These are phyloP conservation scores for Saposhnikovia divaricata DNA, from an alignment of 129 eudicot genomes.

Conservation along the genomic window DNA sequence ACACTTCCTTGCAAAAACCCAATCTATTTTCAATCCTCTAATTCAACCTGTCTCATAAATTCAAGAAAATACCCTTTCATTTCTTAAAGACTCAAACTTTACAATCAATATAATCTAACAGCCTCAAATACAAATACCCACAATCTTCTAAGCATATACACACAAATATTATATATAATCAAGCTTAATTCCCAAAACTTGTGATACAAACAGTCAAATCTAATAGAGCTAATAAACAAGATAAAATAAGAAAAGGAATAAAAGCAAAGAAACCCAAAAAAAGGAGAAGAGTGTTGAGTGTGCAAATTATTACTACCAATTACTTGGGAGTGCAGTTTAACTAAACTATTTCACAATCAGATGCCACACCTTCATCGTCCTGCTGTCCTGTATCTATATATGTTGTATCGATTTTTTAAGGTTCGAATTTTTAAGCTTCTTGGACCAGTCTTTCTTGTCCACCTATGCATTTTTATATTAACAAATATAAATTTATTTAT, in stretches of 20 bases:
- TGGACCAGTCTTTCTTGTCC: too few relatives aligned
- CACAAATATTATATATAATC: neutral
- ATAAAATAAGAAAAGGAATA: neutral
- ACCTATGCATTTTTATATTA: too few relatives aligned
- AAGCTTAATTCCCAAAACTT: neutral
- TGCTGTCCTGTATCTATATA: neutral
- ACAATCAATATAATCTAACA: neutral
- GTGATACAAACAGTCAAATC: slow-evolving; percentile 1
- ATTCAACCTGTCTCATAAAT: neutral
- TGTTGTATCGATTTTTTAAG: too few relatives aligned
- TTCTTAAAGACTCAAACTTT: neutral
- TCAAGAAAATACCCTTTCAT: neutral
- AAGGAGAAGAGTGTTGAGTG: neutral
- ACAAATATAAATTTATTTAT: too few relatives aligned
- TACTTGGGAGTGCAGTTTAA: neutral
- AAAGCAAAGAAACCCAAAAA: neutral
- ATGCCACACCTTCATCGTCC: neutral
- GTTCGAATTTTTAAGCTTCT: too few relatives aligned
- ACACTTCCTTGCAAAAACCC: neutral
- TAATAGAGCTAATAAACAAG: neutral
- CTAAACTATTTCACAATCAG: neutral
- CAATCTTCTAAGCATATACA: neutral
- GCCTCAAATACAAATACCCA: neutral
- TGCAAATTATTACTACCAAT: neutral
- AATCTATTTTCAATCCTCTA: neutral